Evolutionary conservation across 768 basidiomycete genomes (phyloP).

Genomic region (Psilocybe sp.): DNA sequence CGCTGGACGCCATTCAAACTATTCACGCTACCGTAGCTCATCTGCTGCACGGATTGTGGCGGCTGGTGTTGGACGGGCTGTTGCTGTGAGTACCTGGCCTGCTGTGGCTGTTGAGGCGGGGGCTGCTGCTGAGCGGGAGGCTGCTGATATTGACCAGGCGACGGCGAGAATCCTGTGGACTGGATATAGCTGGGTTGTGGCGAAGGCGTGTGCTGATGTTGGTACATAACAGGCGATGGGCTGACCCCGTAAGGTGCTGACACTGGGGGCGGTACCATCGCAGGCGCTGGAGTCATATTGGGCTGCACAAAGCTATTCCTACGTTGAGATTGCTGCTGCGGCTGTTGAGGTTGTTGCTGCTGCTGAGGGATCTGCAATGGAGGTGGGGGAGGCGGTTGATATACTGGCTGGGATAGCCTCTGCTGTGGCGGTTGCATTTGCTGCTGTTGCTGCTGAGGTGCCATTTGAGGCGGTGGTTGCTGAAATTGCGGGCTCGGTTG

Average conservation of each 20-base stretch:
- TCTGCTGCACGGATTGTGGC: conserved; percentile 16
- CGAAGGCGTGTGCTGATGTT: conserved; percentile 23
- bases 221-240: conserved; percentile 37
- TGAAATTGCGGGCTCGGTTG: conserved; percentile 16
- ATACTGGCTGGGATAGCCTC: conserved; percentile 20
- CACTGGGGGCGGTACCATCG: conserved; percentile 29
- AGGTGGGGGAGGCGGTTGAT: conserved; percentile 27
- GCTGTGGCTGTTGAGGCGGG: conserved; percentile 16
- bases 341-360: conserved; percentile 23
- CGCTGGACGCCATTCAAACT: conserved; percentile 26
- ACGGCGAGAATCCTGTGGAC: conserved; percentile 4
- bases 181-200: conserved; percentile 33
- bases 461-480: conserved; percentile 30
- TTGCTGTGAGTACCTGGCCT: conserved; percentile 23
- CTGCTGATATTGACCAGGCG: no score
- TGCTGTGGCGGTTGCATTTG: conserved; percentile 28
- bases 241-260: conserved; percentile 35
- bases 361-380: conserved; percentile 20
- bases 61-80: conserved; percentile 20
- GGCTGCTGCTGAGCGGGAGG: no score
- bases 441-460: conserved; percentile 29
- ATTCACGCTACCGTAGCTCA: conserved; percentile 14
- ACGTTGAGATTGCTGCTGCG: conserved; percentile 28
- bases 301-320: conserved; percentile 32
- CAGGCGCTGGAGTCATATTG: conserved; percentile 14